These are phyloP conservation scores for Protea cynaroides DNA, from an alignment of 164 flowering plant species.

Conservation along the genomic window DNA sequence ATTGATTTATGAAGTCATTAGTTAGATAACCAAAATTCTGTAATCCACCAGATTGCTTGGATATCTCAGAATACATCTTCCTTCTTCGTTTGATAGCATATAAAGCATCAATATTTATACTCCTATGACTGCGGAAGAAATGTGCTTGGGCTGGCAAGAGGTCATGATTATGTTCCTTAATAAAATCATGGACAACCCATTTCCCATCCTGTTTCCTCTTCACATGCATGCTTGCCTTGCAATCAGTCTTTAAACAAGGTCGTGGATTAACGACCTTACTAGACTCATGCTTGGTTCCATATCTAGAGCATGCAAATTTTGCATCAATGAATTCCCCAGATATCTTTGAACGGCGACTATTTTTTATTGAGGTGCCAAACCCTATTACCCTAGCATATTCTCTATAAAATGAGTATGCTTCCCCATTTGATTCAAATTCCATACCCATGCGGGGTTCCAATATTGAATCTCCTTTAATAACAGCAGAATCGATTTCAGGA, in stretches of 20 bases:
- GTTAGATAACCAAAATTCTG: slow-evolving; percentile 15
- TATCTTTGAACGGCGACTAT: slow-evolving; percentile 50
- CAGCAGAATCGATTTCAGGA: slow-evolving; percentile 11
- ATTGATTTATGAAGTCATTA: slow-evolving; percentile 19
- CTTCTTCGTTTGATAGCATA: slow-evolving; percentile 43
- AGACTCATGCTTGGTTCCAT: slow-evolving; percentile 44
- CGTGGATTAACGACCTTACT: slow-evolving; percentile 35
- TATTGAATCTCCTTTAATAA: slow-evolving; percentile 24
- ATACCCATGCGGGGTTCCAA: slow-evolving; percentile 40
- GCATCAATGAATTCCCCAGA: slow-evolving; percentile 52
- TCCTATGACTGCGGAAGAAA: slow-evolving; percentile 44
- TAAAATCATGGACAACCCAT: slow-evolving; percentile 48
- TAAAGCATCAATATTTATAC: slow-evolving; percentile 39
- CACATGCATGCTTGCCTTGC: slow-evolving; percentile 60
- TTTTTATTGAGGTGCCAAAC: slow-evolving; percentile 41
- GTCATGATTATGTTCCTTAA: slow-evolving; percentile 59
- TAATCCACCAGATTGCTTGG: slow-evolving; percentile 32
- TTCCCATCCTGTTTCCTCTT: slow-evolving; percentile 47
- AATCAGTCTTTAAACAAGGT: slow-evolving; percentile 40
- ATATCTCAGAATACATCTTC: slow-evolving; percentile 46
- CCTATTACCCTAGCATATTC: slow-evolving; percentile 53
- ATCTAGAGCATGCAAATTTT: slow-evolving; percentile 55
- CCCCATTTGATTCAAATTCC: slow-evolving; percentile 47
- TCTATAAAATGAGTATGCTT: slow-evolving; percentile 44
- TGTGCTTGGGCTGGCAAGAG: slow-evolving; percentile 51